Evolutionary conservation across 306 rosid genomes (phyloP), one percentile per base, ranked within the genome.

Genomic region (Prunus kanzakura): DNA sequence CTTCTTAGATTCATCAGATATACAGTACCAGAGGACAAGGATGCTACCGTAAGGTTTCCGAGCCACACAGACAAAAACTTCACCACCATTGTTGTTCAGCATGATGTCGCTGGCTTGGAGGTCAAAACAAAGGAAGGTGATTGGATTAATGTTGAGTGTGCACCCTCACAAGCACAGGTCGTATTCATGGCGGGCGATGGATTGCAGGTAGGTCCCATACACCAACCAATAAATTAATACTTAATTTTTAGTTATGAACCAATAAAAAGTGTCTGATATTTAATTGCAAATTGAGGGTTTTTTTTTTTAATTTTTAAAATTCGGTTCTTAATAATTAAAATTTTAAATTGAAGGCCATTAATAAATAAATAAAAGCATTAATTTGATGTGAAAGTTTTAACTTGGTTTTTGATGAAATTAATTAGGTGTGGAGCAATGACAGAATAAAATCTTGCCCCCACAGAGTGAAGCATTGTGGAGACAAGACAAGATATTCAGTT

Each of bases 391-490:
- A 47, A 16, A 1, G 18, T 30, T 69, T 38, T 2, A 50, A 4
- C 8, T 69, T 25, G 8, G 16, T 47, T 8, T 35, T 35, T 35
- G 41, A 30, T 25, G 27, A 25, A 25, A 30, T 46, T 51, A 22
- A 30, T 13, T 71, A 71, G 75, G 75, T 18, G 27, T 71, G 75
- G 75, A 71, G 75, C 57, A 71, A 71, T 52, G 75, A 71, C 25
- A 71, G 62, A 52, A 22, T 71, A 1, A 71, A 54, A 71, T 65
- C 64, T 8, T 71, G 75, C 8, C 35, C n/a, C 4, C 75, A 71
- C 6, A 1, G 64, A 71, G 75, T 71, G 9, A 71, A 30, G 27
- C 62, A 50, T 10, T 54, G 47, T 3, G 64, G 64, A 11, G 7
- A 49, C 13, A 56, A 56, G 27, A 11, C 18, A 13, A 35, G 75